Evolutionary conservation across 768 basidiomycete species (phyloP).

Genomic region (Gelatoporia subvermispora): DNA sequence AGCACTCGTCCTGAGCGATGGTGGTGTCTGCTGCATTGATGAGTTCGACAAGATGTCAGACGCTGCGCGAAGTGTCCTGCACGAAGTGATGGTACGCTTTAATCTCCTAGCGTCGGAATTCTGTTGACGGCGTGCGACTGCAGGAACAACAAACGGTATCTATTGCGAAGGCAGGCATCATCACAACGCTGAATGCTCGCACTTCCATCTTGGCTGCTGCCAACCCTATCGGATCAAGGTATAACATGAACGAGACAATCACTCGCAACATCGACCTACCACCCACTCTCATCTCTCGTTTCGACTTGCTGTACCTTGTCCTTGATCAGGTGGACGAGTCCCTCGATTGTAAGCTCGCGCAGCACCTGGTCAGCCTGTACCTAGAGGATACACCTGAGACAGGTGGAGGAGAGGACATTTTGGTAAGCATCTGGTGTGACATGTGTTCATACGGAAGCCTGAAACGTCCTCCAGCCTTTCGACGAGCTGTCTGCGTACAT

Average conservation of each 20-base stretch:
- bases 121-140: neutral
- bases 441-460: neutral
- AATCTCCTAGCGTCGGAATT: neutral
- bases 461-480: conserved; percentile 62
- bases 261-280: conserved; percentile 96
- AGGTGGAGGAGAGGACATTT: conserved; percentile 58
- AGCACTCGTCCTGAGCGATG: conserved; percentile 90
- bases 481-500: conserved; percentile 93
- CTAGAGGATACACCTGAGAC: conserved; percentile 82
- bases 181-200: conserved; percentile 96
- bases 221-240: conserved; percentile 94
- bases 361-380: conserved; percentile 90
- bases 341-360: conserved; percentile 80
- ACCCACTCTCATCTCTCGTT: conserved; percentile 95
- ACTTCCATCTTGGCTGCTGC: conserved; percentile 97
- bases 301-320: conserved; percentile 93
- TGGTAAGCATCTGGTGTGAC: conserved; percentile 47
- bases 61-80: conserved; percentile 92
- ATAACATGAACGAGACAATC: conserved; percentile 87
- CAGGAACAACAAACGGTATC: conserved; percentile 99
- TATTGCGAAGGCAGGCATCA: conserved; percentile 98
- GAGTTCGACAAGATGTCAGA: conserved; percentile 99
- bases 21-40: conserved; percentile 97
- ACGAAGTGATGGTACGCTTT: conserved; percentile 91
- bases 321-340: conserved; percentile 91